phyloP scores from a whole-genome alignment of 768 basidiomycete genomes.

The Agrocybe chaxingu region DNA sequence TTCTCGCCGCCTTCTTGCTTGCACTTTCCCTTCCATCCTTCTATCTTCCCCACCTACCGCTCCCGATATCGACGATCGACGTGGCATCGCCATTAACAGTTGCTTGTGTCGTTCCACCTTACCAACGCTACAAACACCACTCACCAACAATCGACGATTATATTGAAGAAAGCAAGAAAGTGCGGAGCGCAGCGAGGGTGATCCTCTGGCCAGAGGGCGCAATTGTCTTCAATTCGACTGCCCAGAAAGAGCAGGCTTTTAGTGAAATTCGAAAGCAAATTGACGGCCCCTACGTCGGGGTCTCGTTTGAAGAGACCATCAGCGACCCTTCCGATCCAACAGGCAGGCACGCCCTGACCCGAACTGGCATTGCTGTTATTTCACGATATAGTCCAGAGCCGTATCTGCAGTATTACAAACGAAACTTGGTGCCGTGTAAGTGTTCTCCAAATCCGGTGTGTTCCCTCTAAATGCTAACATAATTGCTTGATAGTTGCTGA shows the following conservation, averaged over 20 bases:
- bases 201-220: slow-evolving; percentile 84
- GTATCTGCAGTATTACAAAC: slow-evolving; percentile 66
- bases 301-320: slow-evolving; percentile 68
- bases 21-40: slow-evolving; percentile 58
- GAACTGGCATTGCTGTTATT: slow-evolving; percentile 67
- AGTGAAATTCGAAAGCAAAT: slow-evolving; percentile 32
- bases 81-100: slow-evolving; percentile 56
- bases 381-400: slow-evolving; percentile 29
- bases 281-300: slow-evolving; percentile 51
- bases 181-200: slow-evolving; percentile 46
- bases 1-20: slow-evolving; percentile 39
- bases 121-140: slow-evolving; percentile 35
- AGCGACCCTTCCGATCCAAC: slow-evolving; percentile 33
- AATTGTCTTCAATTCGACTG: slow-evolving; percentile 52
- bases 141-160: slow-evolving; percentile 53
- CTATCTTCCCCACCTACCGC: slow-evolving; percentile 36
- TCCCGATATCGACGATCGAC: slow-evolving; percentile 29
- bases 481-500: slow-evolving; percentile 58
- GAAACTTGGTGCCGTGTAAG: slow-evolving; percentile 75
- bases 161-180: slow-evolving; percentile 50
- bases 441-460: slow-evolving; percentile 9
- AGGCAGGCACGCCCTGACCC: slow-evolving; percentile 35
- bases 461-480: slow-evolving; percentile 4
- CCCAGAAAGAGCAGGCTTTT: slow-evolving; percentile 51
- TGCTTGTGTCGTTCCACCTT: slow-evolving; percentile 64